Conservation (phyloP, 352 stramenopile species). For the Phytophthora ramorum region DNA sequence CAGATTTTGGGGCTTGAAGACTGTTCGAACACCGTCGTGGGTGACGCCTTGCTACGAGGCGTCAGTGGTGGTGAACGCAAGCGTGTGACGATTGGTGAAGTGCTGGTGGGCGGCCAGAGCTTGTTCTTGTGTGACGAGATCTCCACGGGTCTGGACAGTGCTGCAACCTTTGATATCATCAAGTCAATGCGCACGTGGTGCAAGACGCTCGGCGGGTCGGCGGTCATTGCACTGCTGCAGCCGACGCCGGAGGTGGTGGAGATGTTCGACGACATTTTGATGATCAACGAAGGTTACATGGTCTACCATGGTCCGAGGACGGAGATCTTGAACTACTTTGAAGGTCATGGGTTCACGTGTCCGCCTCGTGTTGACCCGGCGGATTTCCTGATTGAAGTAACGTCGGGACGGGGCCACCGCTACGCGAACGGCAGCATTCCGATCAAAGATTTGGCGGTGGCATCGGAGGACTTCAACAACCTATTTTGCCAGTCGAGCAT, state of each 20-base stretch:
- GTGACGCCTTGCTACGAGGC: conserved; percentile 85
- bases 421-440: conserved; percentile 67
- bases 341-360: conserved; percentile 75
- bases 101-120: no score
- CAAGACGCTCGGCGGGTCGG: conserved; percentile 43
- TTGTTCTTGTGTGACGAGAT: conserved; percentile 87
- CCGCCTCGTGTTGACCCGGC: conserved; percentile 66
- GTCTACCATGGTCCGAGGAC: conserved; percentile 93
- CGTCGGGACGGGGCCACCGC: conserved; percentile 55
- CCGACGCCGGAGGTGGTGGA: conserved; percentile 92
- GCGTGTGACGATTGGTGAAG: conserved; percentile 88
- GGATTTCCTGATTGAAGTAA: conserved; percentile 75
- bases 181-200: conserved; percentile 61
- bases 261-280: conserved; percentile 93
- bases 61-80: conserved; percentile 91
- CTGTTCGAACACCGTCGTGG: conserved; percentile 93
- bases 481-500: conserved; percentile 62
- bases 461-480: conserved; percentile 59
- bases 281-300: conserved; percentile 93
- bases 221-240: conserved; percentile 47
- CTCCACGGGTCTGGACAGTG: conserved; percentile 62
- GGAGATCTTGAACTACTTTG: conserved; percentile 87
- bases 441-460: conserved; percentile 3
- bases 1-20: conserved; percentile 86
- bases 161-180: conserved; percentile 62